Percentiles rank a stretch among this genome's conserved stretches.
Evolutionary conservation across 2,329 filamentous ascomycete species (phyloP).

Genomic region (Diaporthe amygdali): DNA sequence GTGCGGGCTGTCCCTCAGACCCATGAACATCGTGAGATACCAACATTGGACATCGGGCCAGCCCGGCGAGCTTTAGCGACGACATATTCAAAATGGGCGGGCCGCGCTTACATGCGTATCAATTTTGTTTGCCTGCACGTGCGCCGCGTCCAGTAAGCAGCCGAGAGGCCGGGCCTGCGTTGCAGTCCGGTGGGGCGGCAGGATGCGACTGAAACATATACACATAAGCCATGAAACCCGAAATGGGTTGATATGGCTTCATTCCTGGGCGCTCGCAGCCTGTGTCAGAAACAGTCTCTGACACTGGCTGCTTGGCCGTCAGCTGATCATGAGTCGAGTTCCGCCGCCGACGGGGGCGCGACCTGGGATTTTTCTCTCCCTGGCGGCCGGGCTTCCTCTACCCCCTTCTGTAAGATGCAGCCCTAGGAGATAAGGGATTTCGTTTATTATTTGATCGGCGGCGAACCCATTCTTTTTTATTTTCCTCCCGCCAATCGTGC

Average conservation of each 20-base stretch:
- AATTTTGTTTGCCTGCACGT: background rate
- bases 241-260: constrained; percentile 16
- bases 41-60: constrained; percentile 1
- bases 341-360: constrained; percentile 9
- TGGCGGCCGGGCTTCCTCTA: background rate
- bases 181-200: constrained; percentile 1
- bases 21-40: background rate
- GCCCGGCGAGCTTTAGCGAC: background rate
- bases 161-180: background rate
- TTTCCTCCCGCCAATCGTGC: background rate
- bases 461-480: background rate
- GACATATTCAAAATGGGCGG: background rate
- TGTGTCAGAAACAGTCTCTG: constrained; percentile 12
- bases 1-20: background rate
- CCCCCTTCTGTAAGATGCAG: background rate
- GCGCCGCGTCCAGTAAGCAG: background rate
- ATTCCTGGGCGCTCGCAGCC: background rate
- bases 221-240: constrained; percentile 5
- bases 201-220: constrained; percentile 14
- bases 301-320: constrained; percentile 15
- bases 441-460: background rate
- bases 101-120: background rate
- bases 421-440: background rate
- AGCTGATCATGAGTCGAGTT: constrained; percentile 16
- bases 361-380: no score